These are phyloP conservation scores for Trichocladium uniseriatum DNA, from an alignment of 495 filamentous ascomycete species.

Conservation along the genomic window DNA sequence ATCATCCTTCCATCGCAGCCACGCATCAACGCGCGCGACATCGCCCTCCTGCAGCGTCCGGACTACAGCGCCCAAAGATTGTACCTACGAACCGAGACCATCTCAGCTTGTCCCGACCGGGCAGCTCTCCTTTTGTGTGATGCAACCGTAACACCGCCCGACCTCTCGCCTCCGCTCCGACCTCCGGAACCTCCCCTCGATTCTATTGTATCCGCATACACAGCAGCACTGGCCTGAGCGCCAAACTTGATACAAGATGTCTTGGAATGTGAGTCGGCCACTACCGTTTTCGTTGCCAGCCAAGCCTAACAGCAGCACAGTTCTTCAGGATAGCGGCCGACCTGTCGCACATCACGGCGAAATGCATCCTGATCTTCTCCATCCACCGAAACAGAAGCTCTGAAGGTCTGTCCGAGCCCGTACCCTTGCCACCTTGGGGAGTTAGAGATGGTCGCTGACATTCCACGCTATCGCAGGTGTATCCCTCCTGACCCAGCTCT, in stretches of 20 bases:
- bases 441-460: conserved; percentile 14
- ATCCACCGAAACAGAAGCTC: conserved; percentile 83
- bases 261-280: conserved; percentile 3
- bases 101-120: too few species aligned
- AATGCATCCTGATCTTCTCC: conserved; percentile 81
- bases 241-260: neutral
- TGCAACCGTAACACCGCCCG: too few species aligned
- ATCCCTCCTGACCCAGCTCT: conserved; percentile 84
- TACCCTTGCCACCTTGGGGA: too few species aligned
- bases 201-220: neutral
- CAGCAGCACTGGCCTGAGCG: neutral
- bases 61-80: too few species aligned
- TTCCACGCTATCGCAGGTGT: conserved; percentile 49
- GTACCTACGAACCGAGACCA: too few species aligned
- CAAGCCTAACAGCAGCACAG: conserved; percentile 25
- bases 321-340: conserved; percentile 76
- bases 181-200: neutral
- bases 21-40: too few species aligned
- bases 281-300: neutral
- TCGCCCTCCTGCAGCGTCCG: too few species aligned
- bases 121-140: too few species aligned
- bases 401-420: conserved; percentile 52
- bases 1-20: too few species aligned
- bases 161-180: too few species aligned
- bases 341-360: conserved; percentile 71